Evolutionary conservation across 305 asterid species (phyloP).

Genomic region (Fraxinus baroniana): DNA sequence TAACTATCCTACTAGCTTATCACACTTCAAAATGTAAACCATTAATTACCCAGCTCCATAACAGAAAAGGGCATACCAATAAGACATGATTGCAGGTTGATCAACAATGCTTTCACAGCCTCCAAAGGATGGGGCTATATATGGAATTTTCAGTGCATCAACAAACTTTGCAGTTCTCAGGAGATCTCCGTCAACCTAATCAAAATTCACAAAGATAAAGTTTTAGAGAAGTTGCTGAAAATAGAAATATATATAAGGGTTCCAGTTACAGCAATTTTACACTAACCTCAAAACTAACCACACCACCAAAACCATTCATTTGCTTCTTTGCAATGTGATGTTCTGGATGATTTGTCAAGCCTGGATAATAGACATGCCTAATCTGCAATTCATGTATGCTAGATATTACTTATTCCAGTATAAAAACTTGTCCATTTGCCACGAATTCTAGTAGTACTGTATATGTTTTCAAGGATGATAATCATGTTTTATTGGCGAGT

Average conservation of each 20-base stretch:
- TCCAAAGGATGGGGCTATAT: slow-evolving; percentile 97
- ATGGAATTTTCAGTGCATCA: slow-evolving; percentile 79
- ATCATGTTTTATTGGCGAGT: not conserved
- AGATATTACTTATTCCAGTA: slow-evolving; percentile 6
- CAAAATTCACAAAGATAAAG: slow-evolving; percentile 15
- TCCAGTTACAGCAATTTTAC: slow-evolving; percentile 9
- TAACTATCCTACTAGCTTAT: not conserved
- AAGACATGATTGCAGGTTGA: slow-evolving; percentile 98
- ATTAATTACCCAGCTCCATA: not conserved
- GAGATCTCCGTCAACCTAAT: slow-evolving; percentile 88
- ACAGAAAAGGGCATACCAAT: slow-evolving; percentile 52
- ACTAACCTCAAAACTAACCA: slow-evolving; percentile 95
- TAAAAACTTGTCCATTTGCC: not conserved
- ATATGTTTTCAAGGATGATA: not conserved
- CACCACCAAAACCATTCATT: slow-evolving; percentile 98
- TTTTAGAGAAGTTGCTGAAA: slow-evolving; percentile 11
- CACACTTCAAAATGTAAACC: not conserved
- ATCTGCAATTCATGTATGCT: slow-evolving; percentile 50
- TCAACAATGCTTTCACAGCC: slow-evolving; percentile 98
- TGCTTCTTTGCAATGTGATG: slow-evolving; percentile 84
- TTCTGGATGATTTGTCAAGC: slow-evolving; percentile 95
- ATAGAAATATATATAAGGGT: not conserved
- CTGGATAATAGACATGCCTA: slow-evolving; percentile 88
- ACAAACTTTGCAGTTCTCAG: slow-evolving; percentile 71
- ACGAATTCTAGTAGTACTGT: not conserved